A percentile compares a stretch with the other conserved stretches of the same genome.
These are phyloP conservation scores for Mortierella sp. DNA, from an alignment of 371 early-diverging fungal species.

Conservation along the genomic window DNA sequence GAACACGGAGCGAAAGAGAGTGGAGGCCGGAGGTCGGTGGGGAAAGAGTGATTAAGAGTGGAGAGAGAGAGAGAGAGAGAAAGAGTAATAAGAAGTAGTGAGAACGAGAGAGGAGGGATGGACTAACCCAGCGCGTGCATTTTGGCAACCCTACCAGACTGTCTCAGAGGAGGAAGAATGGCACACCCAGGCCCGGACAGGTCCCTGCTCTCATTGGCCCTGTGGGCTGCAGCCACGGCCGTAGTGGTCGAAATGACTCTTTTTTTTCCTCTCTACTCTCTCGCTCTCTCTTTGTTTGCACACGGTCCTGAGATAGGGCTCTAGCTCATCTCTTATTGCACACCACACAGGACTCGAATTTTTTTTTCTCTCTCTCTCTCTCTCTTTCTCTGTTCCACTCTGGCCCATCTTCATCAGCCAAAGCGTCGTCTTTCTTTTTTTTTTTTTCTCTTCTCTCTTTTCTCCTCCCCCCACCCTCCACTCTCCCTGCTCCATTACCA, in stretches of 20 bases:
- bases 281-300: not conserved
- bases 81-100: not conserved
- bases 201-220: too few species aligned
- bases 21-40: not conserved
- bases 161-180: not conserved
- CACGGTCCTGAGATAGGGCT: not conserved
- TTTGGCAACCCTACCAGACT: not conserved
- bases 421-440: not conserved
- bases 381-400: not conserved
- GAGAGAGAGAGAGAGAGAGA: not conserved
- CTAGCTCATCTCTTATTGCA: not conserved
- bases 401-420: conserved; percentile 4
- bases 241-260: too few species aligned
- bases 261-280: too few species aligned
- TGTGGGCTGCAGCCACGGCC: too few species aligned
- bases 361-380: conserved; percentile 11
- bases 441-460: not conserved
- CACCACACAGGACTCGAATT: not conserved
- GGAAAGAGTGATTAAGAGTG: not conserved
- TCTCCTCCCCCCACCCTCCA: not conserved
- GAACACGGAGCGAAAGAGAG: too few species aligned
- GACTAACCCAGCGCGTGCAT: not conserved
- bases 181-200: not conserved
- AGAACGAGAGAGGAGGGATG: not conserved
- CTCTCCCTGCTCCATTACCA: not conserved